phyloP scores from a whole-genome alignment of 805 yeast species.

The Ogataea paradorogensis region DNA sequence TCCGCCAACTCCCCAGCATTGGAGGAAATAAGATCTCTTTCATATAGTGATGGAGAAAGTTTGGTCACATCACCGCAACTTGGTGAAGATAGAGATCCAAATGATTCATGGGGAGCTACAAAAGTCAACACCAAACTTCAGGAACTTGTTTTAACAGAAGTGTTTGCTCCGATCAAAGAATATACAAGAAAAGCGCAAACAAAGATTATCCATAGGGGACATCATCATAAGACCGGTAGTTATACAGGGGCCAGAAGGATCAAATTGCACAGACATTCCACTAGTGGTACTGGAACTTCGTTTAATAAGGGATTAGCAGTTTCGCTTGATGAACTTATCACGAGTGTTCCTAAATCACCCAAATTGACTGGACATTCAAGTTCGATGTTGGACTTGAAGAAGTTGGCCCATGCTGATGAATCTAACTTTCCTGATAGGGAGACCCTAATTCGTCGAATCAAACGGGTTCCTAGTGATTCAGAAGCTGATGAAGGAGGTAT shows the following conservation, averaged over 20 bases:
- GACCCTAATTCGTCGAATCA: slow-evolving; percentile 38
- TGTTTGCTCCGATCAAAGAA: slow-evolving; percentile 52
- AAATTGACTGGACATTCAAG: slow-evolving; percentile 15
- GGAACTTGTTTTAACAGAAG: slow-evolving; percentile 70
- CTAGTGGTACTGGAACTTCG: slow-evolving; percentile 23
- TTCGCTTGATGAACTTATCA: slow-evolving; percentile 2
- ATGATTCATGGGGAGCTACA: slow-evolving; percentile 51
- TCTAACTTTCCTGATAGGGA: slow-evolving; percentile 28
- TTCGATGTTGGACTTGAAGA: slow-evolving; percentile 24
- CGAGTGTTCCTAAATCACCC: too few species aligned
- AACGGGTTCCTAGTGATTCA: slow-evolving; percentile 14
- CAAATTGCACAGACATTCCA: slow-evolving; percentile 28
- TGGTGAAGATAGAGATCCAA: slow-evolving; percentile 11
- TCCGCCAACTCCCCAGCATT: slow-evolving; percentile 22
- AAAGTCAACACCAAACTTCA: slow-evolving; percentile 67
- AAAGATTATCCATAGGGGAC: slow-evolving; percentile 14
- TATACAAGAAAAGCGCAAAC: slow-evolving; percentile 27
- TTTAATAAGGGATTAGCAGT: slow-evolving; percentile 4
- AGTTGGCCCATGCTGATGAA: slow-evolving; percentile 15
- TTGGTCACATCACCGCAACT: slow-evolving; percentile 17
- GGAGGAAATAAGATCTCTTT: not conserved
- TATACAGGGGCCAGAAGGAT: slow-evolving; percentile 10
- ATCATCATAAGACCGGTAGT: slow-evolving; percentile 13
- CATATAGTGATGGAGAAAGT: slow-evolving; percentile 9
- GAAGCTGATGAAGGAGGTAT: slow-evolving; percentile 5